phyloP scores from a whole-genome alignment of 306 rosid species.

The Vachellia collinsii region DNA sequence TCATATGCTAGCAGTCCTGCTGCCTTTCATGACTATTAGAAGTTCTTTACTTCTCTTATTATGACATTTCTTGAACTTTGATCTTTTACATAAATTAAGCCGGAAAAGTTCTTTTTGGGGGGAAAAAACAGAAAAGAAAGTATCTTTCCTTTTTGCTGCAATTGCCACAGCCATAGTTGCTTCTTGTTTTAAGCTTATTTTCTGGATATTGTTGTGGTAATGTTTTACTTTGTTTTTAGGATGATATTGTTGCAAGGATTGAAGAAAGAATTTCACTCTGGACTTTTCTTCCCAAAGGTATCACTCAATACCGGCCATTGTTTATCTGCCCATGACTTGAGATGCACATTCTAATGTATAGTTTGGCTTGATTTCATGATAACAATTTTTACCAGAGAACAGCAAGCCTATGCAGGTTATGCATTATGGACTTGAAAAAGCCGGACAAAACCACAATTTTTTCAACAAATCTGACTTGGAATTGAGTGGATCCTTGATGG shows the following conservation, averaged over 20 bases:
- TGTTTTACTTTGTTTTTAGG: conserved; percentile 52
- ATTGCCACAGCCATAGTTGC: conserved; percentile 20
- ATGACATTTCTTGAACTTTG: conserved; percentile 3
- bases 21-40: background rate
- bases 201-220: conserved; percentile 12
- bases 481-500: conserved; percentile 58
- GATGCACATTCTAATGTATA: conserved; percentile 4
- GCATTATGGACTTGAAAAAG: conserved; percentile 50
- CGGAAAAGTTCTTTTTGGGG: background rate
- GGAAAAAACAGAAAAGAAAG: background rate
- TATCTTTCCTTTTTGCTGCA: conserved; percentile 3
- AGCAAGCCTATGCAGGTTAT: conserved; percentile 61
- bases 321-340: background rate
- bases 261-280: conserved; percentile 80
- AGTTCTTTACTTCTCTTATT: background rate
- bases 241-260: conserved; percentile 66
- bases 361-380: conserved; percentile 18
- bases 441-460: conserved; percentile 39
- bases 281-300: conserved; percentile 96
- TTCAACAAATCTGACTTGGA: conserved; percentile 52
- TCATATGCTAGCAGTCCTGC: background rate
- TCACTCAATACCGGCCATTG: background rate
- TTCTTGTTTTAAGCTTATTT: conserved; percentile 27
- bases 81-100: background rate
- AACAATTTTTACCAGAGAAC: conserved; percentile 52